Conservation (phyloP, 768 basidiomycete genomes). For the Boletus rubescentipes region DNA sequence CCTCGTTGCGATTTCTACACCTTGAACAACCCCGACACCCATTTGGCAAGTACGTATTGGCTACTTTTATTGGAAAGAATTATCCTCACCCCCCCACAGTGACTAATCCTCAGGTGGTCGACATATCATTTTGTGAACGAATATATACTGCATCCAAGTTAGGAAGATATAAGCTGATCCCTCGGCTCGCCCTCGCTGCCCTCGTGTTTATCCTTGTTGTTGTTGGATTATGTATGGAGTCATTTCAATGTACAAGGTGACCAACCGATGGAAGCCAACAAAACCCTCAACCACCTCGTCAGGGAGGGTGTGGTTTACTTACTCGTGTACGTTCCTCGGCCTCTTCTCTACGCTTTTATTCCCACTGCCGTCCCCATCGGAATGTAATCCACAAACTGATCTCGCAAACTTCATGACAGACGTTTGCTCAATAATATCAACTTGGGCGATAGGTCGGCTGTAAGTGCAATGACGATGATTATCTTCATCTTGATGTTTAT, state of each 20-base stretch:
- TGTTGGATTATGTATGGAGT: constrained; percentile 4
- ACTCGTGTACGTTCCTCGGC: constrained; percentile 9
- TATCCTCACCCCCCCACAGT: constrained; percentile 10
- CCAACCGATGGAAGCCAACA: constrained; percentile 11
- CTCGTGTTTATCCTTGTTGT: constrained; percentile 13
- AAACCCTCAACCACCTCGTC: constrained; percentile 13
- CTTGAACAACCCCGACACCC: constrained; percentile 2
- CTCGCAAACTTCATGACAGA: not conserved
- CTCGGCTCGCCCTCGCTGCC: constrained; percentile 10
- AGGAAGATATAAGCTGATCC: constrained; percentile 10
- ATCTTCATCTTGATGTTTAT: not conserved
- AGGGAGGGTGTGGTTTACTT: constrained; percentile 21
- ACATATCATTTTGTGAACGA: constrained; percentile 17
- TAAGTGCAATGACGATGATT: not conserved
- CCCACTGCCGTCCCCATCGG: too few species aligned
- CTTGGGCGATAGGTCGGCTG: not conserved
- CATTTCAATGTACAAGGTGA: constrained; percentile 9
- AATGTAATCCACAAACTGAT: not conserved
- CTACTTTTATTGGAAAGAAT: not conserved
- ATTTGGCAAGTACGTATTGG: constrained; percentile 9
- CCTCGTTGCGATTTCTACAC: not conserved
- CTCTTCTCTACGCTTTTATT: too few species aligned
- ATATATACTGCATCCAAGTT: not conserved
- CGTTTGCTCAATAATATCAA: constrained; percentile 12
- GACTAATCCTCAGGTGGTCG: constrained; percentile 2